Base-by-base conservation (phyloP, 2,329 filamentous ascomycete genomes). In the Nothophoma quercina region DNA sequence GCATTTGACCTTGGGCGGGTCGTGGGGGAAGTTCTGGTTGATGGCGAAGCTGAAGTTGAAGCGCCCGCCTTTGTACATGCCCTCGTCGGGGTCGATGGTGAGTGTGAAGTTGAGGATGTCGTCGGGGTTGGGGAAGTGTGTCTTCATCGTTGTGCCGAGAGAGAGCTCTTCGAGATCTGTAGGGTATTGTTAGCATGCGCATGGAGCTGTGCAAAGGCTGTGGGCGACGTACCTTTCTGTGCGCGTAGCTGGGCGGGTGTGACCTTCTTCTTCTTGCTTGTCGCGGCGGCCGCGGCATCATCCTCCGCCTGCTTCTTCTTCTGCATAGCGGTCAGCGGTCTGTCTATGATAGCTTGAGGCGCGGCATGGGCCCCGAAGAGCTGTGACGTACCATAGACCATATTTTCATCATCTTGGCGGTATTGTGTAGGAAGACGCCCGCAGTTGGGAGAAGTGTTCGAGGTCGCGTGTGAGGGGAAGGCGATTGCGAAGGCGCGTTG, bases 1-100 rank as follows among this genome's bases (percentile, higher is more conserved):
- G 79, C 95, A 98, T 71, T 90, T 95, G 65, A 99, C 95, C 78
- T 98, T 98, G 16, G 95, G 95, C 58, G 95, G 93, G 74, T 98
- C 93, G 78, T 98, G 95, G 0, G 95, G 95, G 78, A 96, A 99
- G 79, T 90, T 95, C 72, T 93, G 90, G 76, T 91, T 92, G 79
- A 99, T 96, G 59, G 85, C 85, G 77, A 99, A 98, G 60, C 85
- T 89, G 76, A 99, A 99, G 55, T 87, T 86, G 78, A 98, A 99
- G 54, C 82, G 81, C 51, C 93, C 93, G 65, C 86, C 86, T 71
- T 93, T 91, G 83, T 99, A 99, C 82, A 89, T 87, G 70, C 86
- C 86, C 81, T 95, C 91, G 79, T 95, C 91, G 2, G 91, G 91
- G 65, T 89, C 86, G 78, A 96, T 91, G 47, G 85, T 89, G 51